phyloP scores from a whole-genome alignment of 2,329 filamentous ascomycete species.

The Pseudogymnoascus pannorum region DNA sequence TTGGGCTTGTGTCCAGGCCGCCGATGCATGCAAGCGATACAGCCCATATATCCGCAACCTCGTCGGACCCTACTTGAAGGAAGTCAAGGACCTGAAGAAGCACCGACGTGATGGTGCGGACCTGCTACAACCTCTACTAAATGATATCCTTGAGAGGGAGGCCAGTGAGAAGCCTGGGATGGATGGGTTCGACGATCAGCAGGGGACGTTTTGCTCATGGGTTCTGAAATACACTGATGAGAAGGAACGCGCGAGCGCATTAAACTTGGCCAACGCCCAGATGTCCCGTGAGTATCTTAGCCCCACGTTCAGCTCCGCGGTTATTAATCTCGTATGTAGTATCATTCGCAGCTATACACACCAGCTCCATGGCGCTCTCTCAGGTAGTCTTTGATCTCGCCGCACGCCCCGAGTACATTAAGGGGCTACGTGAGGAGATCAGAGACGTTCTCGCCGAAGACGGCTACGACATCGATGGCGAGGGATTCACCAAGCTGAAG shows the following conservation, averaged over 20 bases:
- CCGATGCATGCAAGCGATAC: constrained; percentile 18
- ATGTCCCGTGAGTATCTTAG: constrained; percentile 22
- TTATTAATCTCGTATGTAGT: constrained; percentile 21
- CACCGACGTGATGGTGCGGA: constrained; percentile 13
- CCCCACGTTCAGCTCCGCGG: background rate
- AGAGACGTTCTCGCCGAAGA: constrained; percentile 29
- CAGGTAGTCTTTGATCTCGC: constrained; percentile 47
- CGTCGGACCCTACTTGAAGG: constrained; percentile 13
- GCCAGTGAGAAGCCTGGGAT: background rate
- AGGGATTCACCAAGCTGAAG: constrained; percentile 30
- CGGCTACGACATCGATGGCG: constrained; percentile 45
- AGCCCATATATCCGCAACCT: constrained; percentile 12
- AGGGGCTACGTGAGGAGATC: constrained; percentile 22
- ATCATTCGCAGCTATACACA: constrained; percentile 45
- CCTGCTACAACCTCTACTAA: constrained; percentile 16
- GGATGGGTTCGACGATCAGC: constrained; percentile 12
- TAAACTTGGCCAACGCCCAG: constrained; percentile 27
- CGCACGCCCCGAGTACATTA: constrained; percentile 38
- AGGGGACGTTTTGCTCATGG: constrained; percentile 18
- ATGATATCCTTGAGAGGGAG: constrained; percentile 5
- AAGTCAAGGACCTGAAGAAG: constrained; percentile 14
- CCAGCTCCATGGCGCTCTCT: constrained; percentile 39
- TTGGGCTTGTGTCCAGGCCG: constrained; percentile 13
- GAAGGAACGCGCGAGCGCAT: constrained; percentile 1
- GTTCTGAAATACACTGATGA: constrained; percentile 15